Conservation (phyloP, 805 yeast species). For the Cyberlindnera saturnus region DNA sequence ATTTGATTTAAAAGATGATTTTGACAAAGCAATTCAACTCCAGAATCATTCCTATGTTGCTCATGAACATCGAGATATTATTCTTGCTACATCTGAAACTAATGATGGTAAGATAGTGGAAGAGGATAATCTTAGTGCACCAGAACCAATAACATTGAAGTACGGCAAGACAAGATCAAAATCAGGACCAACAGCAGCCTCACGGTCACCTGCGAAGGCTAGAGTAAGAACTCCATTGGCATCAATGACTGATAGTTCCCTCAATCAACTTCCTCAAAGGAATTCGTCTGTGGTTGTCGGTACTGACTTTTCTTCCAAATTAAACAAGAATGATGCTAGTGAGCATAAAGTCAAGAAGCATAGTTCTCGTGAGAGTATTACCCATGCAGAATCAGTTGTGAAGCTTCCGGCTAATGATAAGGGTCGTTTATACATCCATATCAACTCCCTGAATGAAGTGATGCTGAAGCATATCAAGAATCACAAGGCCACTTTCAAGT, state of each 20-base stretch:
- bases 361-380: conserved; percentile 6
- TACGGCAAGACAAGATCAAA: conserved; percentile 11
- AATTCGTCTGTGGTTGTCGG: background rate
- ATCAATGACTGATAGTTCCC: conserved; percentile 6
- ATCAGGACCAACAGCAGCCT: conserved; percentile 4
- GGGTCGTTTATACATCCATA: conserved; percentile 38
- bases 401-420: conserved; percentile 28
- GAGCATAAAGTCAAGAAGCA: conserved; percentile 8
- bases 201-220: background rate
- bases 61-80: conserved; percentile 11
- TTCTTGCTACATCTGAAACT: conserved; percentile 4
- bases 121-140: background rate
- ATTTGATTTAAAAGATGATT: conserved; percentile 16
- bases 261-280: conserved; percentile 7
- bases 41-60: conserved; percentile 14
- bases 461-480: conserved; percentile 37
- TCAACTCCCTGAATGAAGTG: conserved; percentile 42
- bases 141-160: background rate
- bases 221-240: conserved; percentile 18
- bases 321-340: conserved; percentile 1
- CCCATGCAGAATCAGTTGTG: background rate
- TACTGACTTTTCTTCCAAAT: background rate
- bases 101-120: background rate
- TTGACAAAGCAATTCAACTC: conserved; percentile 17
- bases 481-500: conserved; percentile 40